phyloP scores from a whole-genome alignment of 2,329 filamentous ascomycete species.

The Microcyclosporella mali region DNA sequence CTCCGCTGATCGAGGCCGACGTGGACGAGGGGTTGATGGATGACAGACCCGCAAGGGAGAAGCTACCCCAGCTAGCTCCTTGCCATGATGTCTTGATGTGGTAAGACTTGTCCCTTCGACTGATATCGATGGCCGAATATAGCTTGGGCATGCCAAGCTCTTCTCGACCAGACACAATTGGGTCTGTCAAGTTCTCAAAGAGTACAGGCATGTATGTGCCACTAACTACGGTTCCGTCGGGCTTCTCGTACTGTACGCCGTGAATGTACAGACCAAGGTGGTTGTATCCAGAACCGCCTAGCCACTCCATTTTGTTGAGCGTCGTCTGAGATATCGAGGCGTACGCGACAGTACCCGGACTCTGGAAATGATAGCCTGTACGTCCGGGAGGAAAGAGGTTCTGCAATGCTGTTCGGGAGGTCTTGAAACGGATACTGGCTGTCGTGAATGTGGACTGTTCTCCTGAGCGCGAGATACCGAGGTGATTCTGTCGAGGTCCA shows the following conservation, averaged over 20 bases:
- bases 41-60: conserved; percentile 12
- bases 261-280: conserved; percentile 58
- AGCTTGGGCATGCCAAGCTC: conserved; percentile 57
- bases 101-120: conserved; percentile 5
- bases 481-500: conserved; percentile 33
- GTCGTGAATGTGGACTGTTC: conserved; percentile 31
- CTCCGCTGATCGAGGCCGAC: conserved; percentile 7
- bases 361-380: conserved; percentile 32
- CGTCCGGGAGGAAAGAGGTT: conserved; percentile 34
- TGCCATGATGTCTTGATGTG: conserved; percentile 15
- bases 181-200: conserved; percentile 54
- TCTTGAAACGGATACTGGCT: conserved; percentile 37
- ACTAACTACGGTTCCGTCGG: conserved; percentile 42
- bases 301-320: conserved; percentile 51
- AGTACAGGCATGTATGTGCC: conserved; percentile 54
- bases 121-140: conserved; percentile 26
- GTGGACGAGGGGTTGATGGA: conserved; percentile 4
- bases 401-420: conserved; percentile 36
- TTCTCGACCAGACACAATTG: conserved; percentile 54
- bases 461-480: conserved; percentile 10
- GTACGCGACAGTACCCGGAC: conserved; percentile 34
- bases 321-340: conserved; percentile 37
- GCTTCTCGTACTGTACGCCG: conserved; percentile 53
- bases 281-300: conserved; percentile 54
- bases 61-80: conserved; percentile 11